phyloP scores from a whole-genome alignment of 257 asterid species.

The Solanum clarkiae region DNA sequence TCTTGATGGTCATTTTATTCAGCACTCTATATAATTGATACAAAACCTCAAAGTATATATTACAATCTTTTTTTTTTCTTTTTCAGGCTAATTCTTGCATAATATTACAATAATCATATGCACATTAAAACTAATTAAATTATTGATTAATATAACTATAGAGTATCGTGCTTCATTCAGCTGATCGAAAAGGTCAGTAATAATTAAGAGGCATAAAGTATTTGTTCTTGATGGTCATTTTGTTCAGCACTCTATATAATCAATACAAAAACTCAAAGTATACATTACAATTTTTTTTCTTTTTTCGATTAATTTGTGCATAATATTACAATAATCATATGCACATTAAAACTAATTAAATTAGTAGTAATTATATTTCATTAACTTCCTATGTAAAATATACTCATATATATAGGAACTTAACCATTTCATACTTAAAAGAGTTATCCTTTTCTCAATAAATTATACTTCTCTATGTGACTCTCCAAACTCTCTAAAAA shows the following conservation, averaged over 20 bases:
- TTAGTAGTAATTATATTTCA: background rate
- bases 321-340: background rate
- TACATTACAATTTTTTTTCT: background rate
- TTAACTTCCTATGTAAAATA: background rate
- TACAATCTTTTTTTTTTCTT: background rate
- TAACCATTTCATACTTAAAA: background rate
- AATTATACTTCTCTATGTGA: background rate
- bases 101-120: background rate
- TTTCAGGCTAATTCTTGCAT: background rate
- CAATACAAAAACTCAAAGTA: background rate
- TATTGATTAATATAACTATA: no score
- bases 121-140: background rate
- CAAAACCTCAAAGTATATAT: background rate
- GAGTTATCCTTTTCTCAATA: background rate
- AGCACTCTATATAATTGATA: background rate
- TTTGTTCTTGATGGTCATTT: background rate
- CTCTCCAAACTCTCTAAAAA: background rate
- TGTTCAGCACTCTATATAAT: background rate
- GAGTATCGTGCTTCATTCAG: no score
- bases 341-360: background rate
- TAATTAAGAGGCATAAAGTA: background rate
- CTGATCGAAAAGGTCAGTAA: no score
- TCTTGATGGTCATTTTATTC: background rate
- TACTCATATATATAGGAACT: background rate
- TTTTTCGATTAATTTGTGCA: background rate